These are phyloP conservation scores for Boletus pseudo-olivaceus DNA, from an alignment of 768 basidiomycete species.

Conservation along the genomic window DNA sequence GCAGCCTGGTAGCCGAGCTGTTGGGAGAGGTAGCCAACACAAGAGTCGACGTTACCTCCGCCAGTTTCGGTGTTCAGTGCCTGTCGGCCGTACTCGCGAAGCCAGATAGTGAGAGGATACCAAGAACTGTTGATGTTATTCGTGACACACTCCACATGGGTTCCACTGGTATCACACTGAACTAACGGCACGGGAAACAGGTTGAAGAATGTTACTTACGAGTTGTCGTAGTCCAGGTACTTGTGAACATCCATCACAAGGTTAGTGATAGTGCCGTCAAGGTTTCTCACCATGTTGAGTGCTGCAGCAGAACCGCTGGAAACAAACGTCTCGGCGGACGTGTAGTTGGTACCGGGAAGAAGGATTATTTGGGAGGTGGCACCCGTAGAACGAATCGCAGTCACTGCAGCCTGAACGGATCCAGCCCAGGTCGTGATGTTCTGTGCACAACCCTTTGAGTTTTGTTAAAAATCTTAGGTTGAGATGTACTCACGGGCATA, in stretches of 20 bases:
- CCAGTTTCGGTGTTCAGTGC: conserved; percentile 62
- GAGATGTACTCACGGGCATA: conserved; percentile 33
- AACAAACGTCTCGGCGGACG: conserved; percentile 49
- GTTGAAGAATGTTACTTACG: conserved; percentile 27
- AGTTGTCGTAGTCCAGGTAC: conserved; percentile 56
- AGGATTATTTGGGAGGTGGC: conserved; percentile 55
- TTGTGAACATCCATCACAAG: conserved; percentile 63
- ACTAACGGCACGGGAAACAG: background rate
- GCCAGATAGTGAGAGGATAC: conserved; percentile 46
- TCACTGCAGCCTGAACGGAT: conserved; percentile 55
- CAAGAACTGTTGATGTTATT: conserved; percentile 50
- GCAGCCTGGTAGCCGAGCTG: conserved; percentile 44
- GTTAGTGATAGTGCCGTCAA: conserved; percentile 41
- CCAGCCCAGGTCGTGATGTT: conserved; percentile 46
- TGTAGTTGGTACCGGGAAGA: conserved; percentile 57
- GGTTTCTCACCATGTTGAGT: conserved; percentile 42
- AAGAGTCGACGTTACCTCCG: conserved; percentile 50
- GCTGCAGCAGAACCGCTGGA: conserved; percentile 50
- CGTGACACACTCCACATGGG: conserved; percentile 46
- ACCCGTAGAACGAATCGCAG: conserved; percentile 50
- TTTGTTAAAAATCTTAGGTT: background rate
- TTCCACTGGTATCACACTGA: conserved; percentile 28
- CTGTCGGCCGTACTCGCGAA: conserved; percentile 47
- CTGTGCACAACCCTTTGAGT: background rate
- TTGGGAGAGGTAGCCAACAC: conserved; percentile 42